Base-by-base conservation (phyloP, 2,329 filamentous ascomycete genomes). In the Geoglossum cookeanum region DNA sequence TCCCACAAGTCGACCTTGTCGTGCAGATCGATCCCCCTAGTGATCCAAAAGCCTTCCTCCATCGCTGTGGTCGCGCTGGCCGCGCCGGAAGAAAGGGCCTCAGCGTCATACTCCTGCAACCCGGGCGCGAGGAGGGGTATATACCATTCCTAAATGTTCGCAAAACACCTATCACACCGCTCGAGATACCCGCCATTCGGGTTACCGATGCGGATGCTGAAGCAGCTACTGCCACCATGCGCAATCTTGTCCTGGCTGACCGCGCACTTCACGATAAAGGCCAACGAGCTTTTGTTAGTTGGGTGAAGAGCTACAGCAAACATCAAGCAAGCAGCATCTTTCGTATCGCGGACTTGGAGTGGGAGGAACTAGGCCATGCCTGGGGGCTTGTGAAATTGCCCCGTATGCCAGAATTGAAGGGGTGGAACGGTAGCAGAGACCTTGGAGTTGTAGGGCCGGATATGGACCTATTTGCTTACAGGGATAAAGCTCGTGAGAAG, bases 311-410 rank as follows among this genome's bases (percentile, higher is more conserved):
- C 62, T 97, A 97, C 71, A 85, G 81, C 66, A 94, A 92, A 65
- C 92, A 97, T 65, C 82, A 90, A 62, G 89, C 91, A 0, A 84
- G 81, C 59, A 94, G 88, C 65, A 97, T 98, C 62, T 98, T 98
- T 74, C 81, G 85, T 9, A 74, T 88, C 1, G 69, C 76, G 2
- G 88, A 94, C 64, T 75, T 96, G 15, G 84, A 95, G 68, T 98
- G 92, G 92, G 72, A 77, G 4, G 84, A 89, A 56, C 75, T 92
- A 0, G 91, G 83, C 0, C 75, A 80, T 57, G 85, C 84, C 0
- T 98, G 91, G 87, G 92, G 87, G 1, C 75, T 98, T 0, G 74
- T 96, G 1, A 83, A 83, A 55, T 76, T 97, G 61, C 92, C 92
- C 3, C 88, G 85, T 66, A 98, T 98, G 92, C 91, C 92, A 0